These are phyloP conservation scores for Bromus sterilis DNA, from an alignment of 176 grass and related monocot genomes.

Conservation along the genomic window DNA sequence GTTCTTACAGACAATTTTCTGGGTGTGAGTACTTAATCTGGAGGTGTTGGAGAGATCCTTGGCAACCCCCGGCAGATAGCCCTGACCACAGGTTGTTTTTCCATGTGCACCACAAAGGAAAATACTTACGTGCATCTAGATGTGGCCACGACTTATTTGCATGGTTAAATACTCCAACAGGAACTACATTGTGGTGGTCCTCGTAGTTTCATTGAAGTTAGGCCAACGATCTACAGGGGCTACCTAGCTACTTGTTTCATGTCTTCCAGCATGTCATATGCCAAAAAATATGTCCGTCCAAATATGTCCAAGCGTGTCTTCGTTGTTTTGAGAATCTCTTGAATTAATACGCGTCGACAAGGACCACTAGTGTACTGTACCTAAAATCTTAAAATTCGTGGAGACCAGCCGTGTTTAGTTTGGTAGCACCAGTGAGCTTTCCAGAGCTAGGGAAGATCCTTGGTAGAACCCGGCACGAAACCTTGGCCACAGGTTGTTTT, in stretches of 20 bases:
- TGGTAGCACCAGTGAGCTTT: neutral
- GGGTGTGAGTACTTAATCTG: neutral
- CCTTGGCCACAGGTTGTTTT: constrained; percentile 2
- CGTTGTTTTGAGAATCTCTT: neutral
- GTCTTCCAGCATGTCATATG: constrained; percentile 22
- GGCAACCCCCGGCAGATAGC: constrained; percentile 12
- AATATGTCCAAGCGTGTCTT: neutral
- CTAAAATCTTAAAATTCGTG: neutral
- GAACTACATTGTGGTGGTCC: neutral
- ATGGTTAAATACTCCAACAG: neutral
- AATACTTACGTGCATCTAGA: constrained; percentile 18
- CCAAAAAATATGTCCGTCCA: neutral
- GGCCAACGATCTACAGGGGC: constrained; percentile 1
- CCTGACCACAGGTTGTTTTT: constrained; percentile 26
- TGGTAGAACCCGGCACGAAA: neutral
- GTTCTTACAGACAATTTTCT: neutral
- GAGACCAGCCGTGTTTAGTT: neutral
- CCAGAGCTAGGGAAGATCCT: constrained; percentile 2
- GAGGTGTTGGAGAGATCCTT: constrained; percentile 25
- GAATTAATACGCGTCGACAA: neutral
- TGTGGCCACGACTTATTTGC: neutral
- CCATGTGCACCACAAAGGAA: constrained; percentile 8
- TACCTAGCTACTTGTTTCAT: neutral
- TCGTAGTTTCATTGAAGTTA: neutral
- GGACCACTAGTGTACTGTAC: neutral